Percentiles rank a stretch among this genome's conserved stretches.
Evolutionary conservation across 345 rosid genomes (phyloP).

Genomic region (Arabidopsis suecica): DNA sequence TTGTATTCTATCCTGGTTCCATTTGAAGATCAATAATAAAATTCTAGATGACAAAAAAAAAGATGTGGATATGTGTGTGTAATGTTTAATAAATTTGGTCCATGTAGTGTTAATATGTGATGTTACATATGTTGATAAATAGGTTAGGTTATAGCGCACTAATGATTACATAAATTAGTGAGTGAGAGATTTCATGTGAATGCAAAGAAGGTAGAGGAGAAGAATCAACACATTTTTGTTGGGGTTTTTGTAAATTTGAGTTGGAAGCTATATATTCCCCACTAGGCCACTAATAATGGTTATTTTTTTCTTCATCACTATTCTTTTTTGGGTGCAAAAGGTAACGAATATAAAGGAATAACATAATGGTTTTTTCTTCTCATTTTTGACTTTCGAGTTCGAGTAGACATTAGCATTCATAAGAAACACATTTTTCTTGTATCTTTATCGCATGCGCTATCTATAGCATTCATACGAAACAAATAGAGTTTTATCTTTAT

Average conservation of each 20-base stretch:
- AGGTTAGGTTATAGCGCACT: conserved; percentile 35
- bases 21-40: too few relatives aligned
- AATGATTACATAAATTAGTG: not conserved
- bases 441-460: conserved; percentile 26
- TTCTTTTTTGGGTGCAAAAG: not conserved
- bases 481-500: not conserved
- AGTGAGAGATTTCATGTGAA: conserved; percentile 29
- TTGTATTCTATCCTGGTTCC: too few relatives aligned
- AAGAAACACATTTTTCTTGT: not conserved
- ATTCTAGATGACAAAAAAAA: not conserved
- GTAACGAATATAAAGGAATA: not conserved
- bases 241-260: not conserved
- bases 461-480: conserved; percentile 3
- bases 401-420: conserved; percentile 2
- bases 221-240: not conserved
- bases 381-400: conserved; percentile 12
- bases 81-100: not conserved
- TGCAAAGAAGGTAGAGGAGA: conserved; percentile 20
- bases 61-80: conserved; percentile 17
- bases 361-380: not conserved
- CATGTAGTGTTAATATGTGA: conserved; percentile 6
- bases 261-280: conserved; percentile 14
- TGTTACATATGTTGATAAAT: conserved; percentile 18
- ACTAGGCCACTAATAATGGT: conserved; percentile 13
- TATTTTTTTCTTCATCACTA: not conserved